Percentiles rank a stretch among this genome's conserved stretches.
These are phyloP conservation scores for Flaveria trinervia DNA, from an alignment of 129 eudicot species.

Conservation along the genomic window DNA sequence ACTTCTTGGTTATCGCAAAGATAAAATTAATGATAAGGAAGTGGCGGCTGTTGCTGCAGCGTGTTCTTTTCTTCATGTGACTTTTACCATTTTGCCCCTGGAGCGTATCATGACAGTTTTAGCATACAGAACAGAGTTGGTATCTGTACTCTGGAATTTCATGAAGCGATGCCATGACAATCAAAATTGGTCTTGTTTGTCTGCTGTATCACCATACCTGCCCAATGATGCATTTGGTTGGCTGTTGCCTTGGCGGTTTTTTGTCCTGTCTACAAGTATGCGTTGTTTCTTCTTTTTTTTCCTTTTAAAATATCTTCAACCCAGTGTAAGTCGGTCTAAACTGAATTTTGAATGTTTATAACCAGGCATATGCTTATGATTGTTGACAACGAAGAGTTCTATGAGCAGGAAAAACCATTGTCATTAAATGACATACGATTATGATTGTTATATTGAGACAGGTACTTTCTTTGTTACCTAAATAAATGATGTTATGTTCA, in stretches of 20 bases:
- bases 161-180: conserved; percentile 79
- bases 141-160: conserved; percentile 86
- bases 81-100: conserved; percentile 81
- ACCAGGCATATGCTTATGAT: conserved; percentile 94
- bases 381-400: conserved; percentile 96
- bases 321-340: too few relatives aligned
- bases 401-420: conserved; percentile 90
- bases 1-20: conserved; percentile 37
- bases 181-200: conserved; percentile 77
- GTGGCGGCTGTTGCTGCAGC: conserved; percentile 80
- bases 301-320: too few relatives aligned
- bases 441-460: conserved; percentile 81
- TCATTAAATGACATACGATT: conserved; percentile 75
- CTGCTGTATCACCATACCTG: conserved; percentile 61
- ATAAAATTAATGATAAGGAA: conserved; percentile 49
- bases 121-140: conserved; percentile 87
- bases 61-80: conserved; percentile 89
- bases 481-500: neutral
- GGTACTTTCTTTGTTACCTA: conserved; percentile 47
- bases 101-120: conserved; percentile 90
- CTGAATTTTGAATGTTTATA: too few relatives aligned
- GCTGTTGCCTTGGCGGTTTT: conserved; percentile 87
- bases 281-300: neutral
- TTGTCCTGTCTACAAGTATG: conserved; percentile 93
- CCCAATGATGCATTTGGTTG: conserved; percentile 86